Evolutionary conservation across 495 filamentous ascomycete species (phyloP).

Genomic region (Neurospora sp.): DNA sequence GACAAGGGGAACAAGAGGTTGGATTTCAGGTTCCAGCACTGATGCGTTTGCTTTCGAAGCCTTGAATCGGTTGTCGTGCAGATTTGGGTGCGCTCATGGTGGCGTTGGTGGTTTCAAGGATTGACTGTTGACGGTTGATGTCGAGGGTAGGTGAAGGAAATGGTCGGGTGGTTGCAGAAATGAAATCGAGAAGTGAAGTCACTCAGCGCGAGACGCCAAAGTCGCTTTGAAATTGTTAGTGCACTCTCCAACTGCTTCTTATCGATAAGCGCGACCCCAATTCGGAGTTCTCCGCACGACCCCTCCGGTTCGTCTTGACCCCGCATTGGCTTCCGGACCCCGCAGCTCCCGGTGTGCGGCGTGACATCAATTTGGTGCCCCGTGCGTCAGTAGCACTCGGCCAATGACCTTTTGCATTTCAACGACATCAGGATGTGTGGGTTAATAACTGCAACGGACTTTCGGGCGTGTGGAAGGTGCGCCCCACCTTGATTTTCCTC

Average conservation of each 20-base stretch:
- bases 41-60: not conserved
- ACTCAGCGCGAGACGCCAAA: not conserved
- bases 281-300: not conserved
- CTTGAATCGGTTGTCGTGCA: not conserved
- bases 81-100: not conserved
- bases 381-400: not conserved
- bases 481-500: too few species aligned
- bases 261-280: not conserved
- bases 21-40: slow-evolving; percentile 43
- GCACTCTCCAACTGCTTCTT: not conserved
- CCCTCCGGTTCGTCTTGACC: not conserved
- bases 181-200: not conserved
- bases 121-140: not conserved
- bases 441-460: too few species aligned
- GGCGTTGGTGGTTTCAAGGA: not conserved
- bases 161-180: not conserved
- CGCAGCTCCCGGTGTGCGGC: too few species aligned
- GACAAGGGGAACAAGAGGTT: slow-evolving; percentile 69
- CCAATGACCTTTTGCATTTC: not conserved
- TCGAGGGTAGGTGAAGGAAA: not conserved
- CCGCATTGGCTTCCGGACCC: too few species aligned
- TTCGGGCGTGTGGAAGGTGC: too few species aligned
- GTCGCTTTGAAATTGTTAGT: not conserved
- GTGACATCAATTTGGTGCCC: not conserved
- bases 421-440: too few species aligned